These are phyloP conservation scores for Saccharomycopsis babjevae DNA, from an alignment of 805 yeast species.

Conservation along the genomic window DNA sequence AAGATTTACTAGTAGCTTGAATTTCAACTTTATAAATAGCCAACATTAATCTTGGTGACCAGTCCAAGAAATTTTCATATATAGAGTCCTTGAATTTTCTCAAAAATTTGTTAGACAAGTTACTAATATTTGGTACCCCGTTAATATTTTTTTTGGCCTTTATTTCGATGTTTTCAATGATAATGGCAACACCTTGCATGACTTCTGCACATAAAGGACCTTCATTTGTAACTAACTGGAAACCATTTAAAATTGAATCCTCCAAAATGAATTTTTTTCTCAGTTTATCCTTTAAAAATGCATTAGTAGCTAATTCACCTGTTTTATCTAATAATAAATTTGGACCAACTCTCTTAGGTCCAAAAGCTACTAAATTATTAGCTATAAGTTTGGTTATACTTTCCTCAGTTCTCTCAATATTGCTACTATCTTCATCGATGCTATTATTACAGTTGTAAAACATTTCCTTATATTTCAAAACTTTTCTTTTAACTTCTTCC, in stretches of 20 bases:
- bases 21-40: constrained; percentile 93
- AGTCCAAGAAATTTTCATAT: constrained; percentile 57
- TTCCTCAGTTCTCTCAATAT: not conserved
- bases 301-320: constrained; percentile 25
- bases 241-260: constrained; percentile 67
- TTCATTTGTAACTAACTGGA: constrained; percentile 66
- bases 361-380: constrained; percentile 51
- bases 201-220: constrained; percentile 91
- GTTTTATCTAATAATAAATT: constrained; percentile 56
- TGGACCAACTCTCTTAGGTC: constrained; percentile 68
- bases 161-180: constrained; percentile 33
- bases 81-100: constrained; percentile 65
- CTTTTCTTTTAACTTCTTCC: not conserved
- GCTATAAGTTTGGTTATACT: constrained; percentile 24
- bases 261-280: constrained; percentile 30
- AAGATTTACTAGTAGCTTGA: constrained; percentile 87
- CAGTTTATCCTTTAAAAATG: not conserved
- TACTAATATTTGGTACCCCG: constrained; percentile 19
- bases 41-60: constrained; percentile 84
- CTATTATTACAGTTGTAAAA: constrained; percentile 18
- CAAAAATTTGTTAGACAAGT: constrained; percentile 62
- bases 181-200: constrained; percentile 66
- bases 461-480: constrained; percentile 19
- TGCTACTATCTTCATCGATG: not conserved
- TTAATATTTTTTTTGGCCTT: not conserved